Percentiles rank a stretch among this genome's conserved stretches.
Conservation (phyloP, 2,329 filamentous ascomycete species). For the Xylariaceae sp. region DNA sequence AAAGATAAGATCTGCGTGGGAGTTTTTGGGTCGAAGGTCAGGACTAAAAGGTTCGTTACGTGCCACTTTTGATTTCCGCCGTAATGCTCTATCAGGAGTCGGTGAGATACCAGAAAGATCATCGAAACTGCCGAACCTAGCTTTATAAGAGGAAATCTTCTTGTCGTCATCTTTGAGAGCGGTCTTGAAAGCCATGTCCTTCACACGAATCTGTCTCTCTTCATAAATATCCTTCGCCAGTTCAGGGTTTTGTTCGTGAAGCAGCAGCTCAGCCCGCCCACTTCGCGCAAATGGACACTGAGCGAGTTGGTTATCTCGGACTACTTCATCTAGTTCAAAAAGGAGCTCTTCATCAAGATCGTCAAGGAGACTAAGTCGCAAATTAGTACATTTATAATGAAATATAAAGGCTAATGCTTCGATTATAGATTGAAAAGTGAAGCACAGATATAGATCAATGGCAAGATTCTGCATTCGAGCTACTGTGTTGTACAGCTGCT, state of each 20-base stretch:
- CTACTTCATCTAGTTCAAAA: slow-evolving; percentile 77
- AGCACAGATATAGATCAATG: no score
- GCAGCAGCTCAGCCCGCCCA: slow-evolving; percentile 69
- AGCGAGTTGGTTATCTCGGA: slow-evolving; percentile 81
- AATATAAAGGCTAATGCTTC: no score
- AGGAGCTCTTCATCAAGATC: slow-evolving; percentile 86
- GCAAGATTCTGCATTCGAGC: no score
- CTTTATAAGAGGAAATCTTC: slow-evolving; percentile 64
- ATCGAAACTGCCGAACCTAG: slow-evolving; percentile 68
- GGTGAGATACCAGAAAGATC: slow-evolving; percentile 55
- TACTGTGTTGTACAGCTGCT: no score
- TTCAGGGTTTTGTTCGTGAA: slow-evolving; percentile 69
- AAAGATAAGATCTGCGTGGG: slow-evolving; percentile 82
- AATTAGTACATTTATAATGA: slow-evolving; percentile 14
- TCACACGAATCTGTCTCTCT: slow-evolving; percentile 72
- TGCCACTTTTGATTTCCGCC: slow-evolving; percentile 52
- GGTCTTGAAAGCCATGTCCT: slow-evolving; percentile 74
- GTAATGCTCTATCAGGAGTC: slow-evolving; percentile 49
- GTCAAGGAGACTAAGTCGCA: slow-evolving; percentile 65
- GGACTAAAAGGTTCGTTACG: slow-evolving; percentile 69
- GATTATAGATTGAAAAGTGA: no score
- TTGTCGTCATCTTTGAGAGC: slow-evolving; percentile 69
- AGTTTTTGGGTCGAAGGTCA: slow-evolving; percentile 69
- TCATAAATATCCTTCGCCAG: slow-evolving; percentile 70
- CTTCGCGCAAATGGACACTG: slow-evolving; percentile 79